Percentiles rank a stretch among this genome's conserved stretches.
Conservation (phyloP, 2,329 filamentous ascomycete genomes). For the Calonectria pseudoturangicola region DNA sequence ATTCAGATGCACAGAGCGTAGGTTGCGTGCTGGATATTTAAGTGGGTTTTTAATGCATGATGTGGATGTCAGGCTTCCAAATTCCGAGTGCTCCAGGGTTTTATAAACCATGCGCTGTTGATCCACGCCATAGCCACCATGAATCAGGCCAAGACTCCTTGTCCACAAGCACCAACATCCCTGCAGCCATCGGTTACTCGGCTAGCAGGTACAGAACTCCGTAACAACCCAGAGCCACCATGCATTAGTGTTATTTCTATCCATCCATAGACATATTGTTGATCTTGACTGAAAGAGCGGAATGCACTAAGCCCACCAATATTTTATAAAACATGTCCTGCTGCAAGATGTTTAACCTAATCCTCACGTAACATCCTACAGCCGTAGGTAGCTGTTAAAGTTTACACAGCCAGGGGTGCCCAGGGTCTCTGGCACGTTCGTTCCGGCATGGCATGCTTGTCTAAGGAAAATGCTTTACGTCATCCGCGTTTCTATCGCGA, state of each 20-base stretch:
- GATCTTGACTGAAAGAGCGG: too few species aligned
- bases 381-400: background rate
- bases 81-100: background rate
- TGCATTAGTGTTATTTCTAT: too few species aligned
- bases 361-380: background rate
- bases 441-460: background rate
- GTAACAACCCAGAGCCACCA: too few species aligned
- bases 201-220: background rate
- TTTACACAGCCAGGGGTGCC: slow-evolving; percentile 9
- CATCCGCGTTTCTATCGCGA: too few species aligned
- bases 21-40: background rate
- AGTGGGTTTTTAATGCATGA: background rate
- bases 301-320: too few species aligned
- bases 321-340: background rate
- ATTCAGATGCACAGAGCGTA: too few species aligned
- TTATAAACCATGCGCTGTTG: background rate
- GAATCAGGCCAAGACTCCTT: background rate
- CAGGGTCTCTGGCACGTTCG: background rate
- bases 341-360: background rate
- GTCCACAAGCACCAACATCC: slow-evolving; percentile 7
- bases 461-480: background rate
- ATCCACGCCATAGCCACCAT: background rate
- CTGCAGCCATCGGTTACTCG: background rate
- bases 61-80: background rate
- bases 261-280: too few species aligned